phyloP scores from a whole-genome alignment of 192 early-diverging fungal species.

The Rhizophagus clarus region DNA sequence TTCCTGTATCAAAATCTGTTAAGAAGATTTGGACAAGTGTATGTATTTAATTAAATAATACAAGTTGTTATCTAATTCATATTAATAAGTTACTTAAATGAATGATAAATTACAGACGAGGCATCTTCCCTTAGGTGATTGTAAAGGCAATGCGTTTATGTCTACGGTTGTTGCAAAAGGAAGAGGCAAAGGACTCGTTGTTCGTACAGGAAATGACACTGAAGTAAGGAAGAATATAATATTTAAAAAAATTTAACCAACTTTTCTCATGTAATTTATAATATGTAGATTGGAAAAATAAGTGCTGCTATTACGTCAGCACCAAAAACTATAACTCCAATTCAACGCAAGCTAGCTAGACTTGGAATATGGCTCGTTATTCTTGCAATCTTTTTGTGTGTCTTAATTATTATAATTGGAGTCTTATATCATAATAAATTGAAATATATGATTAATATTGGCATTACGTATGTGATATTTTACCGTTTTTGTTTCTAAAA shows the following conservation, averaged over 20 bases:
- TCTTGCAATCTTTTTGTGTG: conserved; percentile 80
- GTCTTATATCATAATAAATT: conserved; percentile 68
- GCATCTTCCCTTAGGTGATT: conserved; percentile 78
- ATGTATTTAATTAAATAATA: conserved; percentile 14
- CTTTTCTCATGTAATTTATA: not conserved
- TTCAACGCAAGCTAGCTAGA: conserved; percentile 73
- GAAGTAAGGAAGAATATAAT: conserved; percentile 52
- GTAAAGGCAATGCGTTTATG: conserved; percentile 97
- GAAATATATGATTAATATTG: conserved; percentile 78
- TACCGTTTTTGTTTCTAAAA: not conserved
- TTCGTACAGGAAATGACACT: conserved; percentile 81
- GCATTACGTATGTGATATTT: conserved; percentile 62
- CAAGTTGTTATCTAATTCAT: not conserved
- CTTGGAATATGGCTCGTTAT: conserved; percentile 87
- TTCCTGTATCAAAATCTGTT: conserved; percentile 66
- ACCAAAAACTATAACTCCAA: conserved; percentile 59
- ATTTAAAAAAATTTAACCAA: not conserved
- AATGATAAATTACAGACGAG: conserved; percentile 47
- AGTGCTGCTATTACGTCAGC: conserved; percentile 79
- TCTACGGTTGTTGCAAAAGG: conserved; percentile 89
- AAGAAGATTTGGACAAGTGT: conserved; percentile 70
- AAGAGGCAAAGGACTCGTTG: conserved; percentile 90
- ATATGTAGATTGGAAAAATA: conserved; percentile 81
- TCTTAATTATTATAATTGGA: conserved; percentile 81
- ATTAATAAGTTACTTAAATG: not conserved